phyloP scores from a whole-genome alignment of 2,329 filamentous ascomycete genomes.

The Cytospora chrysosperma region DNA sequence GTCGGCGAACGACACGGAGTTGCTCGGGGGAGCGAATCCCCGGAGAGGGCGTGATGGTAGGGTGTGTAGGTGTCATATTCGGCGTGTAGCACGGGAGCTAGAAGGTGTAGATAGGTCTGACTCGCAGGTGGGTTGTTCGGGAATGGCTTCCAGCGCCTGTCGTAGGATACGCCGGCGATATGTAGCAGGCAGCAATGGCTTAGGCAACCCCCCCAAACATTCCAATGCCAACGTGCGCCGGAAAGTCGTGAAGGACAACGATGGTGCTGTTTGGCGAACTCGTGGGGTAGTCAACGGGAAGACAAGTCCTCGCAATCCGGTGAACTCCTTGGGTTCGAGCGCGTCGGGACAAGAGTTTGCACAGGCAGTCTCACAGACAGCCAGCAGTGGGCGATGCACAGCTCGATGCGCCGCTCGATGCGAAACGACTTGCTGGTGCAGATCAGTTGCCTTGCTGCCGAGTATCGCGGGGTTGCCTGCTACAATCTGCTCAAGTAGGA shows the following conservation, averaged over 20 bases:
- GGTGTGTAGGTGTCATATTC: constrained; percentile 72
- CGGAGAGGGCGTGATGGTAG: constrained; percentile 75
- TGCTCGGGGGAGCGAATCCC: constrained; percentile 75
- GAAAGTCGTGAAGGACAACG: not conserved
- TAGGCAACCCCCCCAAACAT: not conserved
- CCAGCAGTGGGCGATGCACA: not conserved
- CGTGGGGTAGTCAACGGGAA: not conserved
- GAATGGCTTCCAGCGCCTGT: not conserved
- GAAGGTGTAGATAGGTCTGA: constrained; percentile 16
- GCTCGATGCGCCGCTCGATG: not conserved
- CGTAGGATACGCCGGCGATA: not conserved
- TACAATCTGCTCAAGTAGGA: not conserved
- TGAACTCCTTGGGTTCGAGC: not conserved
- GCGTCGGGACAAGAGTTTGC: not conserved
- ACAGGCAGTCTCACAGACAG: not conserved
- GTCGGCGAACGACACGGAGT: constrained; percentile 84
- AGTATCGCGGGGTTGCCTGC: not conserved
- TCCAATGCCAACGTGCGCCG: not conserved
- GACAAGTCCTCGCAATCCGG: not conserved
- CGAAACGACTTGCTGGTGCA: not conserved
- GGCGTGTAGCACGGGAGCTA: not conserved
- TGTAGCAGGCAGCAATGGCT: not conserved
- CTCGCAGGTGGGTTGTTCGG: constrained; percentile 2
- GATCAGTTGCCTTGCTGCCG: not conserved
- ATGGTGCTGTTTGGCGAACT: not conserved